phyloP scores from a whole-genome alignment of 257 asterid genomes.

The Nemophila menziesii region DNA sequence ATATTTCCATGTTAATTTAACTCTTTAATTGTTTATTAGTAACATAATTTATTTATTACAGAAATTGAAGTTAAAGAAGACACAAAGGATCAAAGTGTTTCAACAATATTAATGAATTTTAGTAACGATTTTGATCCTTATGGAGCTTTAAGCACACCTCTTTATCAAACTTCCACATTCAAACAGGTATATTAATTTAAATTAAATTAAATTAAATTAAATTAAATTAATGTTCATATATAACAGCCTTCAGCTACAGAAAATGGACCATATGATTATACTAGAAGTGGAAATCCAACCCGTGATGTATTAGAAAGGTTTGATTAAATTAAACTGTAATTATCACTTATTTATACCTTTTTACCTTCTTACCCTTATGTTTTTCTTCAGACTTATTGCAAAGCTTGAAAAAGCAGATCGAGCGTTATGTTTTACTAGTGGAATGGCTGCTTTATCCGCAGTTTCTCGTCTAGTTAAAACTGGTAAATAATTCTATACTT shows the following conservation, averaged over 20 bases:
- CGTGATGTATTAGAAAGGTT: constrained; percentile 84
- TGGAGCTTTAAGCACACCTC: constrained; percentile 78
- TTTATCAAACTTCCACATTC: constrained; percentile 96
- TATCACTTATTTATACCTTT: neutral
- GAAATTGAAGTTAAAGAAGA: constrained; percentile 23
- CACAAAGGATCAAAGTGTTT: constrained; percentile 38
- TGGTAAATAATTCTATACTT: too few species aligned
- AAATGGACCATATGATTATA: constrained; percentile 71
- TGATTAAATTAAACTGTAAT: constrained; percentile 8
- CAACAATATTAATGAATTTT: constrained; percentile 84
- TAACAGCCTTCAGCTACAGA: constrained; percentile 86
- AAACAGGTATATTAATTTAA: constrained; percentile 52
- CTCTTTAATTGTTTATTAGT: neutral
- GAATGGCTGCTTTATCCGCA: constrained; percentile 96
- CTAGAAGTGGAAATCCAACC: constrained; percentile 98
- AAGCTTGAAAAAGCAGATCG: constrained; percentile 86
- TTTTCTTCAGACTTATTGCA: constrained; percentile 60
- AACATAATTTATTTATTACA: constrained; percentile 14
- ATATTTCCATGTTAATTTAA: neutral
- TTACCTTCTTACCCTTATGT: constrained; percentile 3
- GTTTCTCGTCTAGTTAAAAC: constrained; percentile 70
- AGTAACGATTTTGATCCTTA: constrained; percentile 80
- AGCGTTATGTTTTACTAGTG: constrained; percentile 90
- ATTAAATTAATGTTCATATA: too few species aligned
- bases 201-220: too few species aligned